These are phyloP conservation scores for Apodospora peruviana DNA, from an alignment of 495 filamentous ascomycete species.

Conservation along the genomic window DNA sequence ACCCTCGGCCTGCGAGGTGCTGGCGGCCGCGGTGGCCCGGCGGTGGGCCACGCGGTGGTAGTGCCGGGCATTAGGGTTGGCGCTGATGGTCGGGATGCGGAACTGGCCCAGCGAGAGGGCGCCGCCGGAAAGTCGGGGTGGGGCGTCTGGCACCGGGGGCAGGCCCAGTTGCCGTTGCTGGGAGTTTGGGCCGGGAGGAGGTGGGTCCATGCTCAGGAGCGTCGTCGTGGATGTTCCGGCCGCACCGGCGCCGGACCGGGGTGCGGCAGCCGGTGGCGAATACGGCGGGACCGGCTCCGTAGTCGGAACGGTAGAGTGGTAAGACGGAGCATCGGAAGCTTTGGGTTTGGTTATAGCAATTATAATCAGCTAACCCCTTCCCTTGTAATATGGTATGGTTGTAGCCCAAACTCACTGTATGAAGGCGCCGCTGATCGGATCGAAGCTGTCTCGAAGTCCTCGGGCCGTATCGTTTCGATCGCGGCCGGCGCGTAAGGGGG, in stretches of 20 bases:
- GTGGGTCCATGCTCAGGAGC: constrained; percentile 9
- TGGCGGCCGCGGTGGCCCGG: constrained; percentile 30
- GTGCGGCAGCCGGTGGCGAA: constrained; percentile 22
- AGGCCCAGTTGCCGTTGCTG: constrained; percentile 15
- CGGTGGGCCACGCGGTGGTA: constrained; percentile 46
- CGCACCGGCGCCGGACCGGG: not conserved
- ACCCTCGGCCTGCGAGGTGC: constrained; percentile 13
- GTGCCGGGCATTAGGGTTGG: constrained; percentile 42
- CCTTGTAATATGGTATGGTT: no score
- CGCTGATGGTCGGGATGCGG: constrained; percentile 32
- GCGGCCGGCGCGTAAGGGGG: constrained; percentile 20
- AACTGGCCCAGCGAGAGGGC: constrained; percentile 33
- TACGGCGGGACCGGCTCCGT: constrained; percentile 37
- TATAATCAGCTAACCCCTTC: no score
- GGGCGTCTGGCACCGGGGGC: constrained; percentile 32
- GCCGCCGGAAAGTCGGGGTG: constrained; percentile 15
- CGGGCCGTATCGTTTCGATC: constrained; percentile 28
- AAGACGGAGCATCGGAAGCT: constrained; percentile 46
- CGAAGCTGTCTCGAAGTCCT: constrained; percentile 49
- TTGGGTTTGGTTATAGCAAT: no score
- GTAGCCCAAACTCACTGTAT: constrained; percentile 47
- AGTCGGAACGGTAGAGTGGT: constrained; percentile 34
- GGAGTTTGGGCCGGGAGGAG: not conserved
- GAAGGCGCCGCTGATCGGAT: constrained; percentile 48
- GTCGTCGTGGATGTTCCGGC: constrained; percentile 5